These are phyloP conservation scores for Brassica incana DNA, from an alignment of 345 rosid species.

Conservation along the genomic window DNA sequence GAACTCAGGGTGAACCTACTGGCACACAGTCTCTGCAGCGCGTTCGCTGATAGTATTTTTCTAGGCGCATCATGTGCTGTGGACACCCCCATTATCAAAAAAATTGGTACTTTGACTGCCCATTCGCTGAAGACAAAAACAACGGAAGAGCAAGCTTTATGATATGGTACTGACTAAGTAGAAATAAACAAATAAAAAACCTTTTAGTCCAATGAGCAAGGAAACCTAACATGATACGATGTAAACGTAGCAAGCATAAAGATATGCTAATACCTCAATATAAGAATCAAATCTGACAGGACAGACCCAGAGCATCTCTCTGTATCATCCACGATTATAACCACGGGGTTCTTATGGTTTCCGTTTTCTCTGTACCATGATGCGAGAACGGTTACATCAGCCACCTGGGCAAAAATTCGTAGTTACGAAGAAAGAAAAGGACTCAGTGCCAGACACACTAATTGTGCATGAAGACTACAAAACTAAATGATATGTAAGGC, in stretches of 20 bases:
- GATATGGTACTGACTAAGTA: neutral
- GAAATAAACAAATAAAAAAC: neutral
- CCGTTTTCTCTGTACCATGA: constrained; percentile 76
- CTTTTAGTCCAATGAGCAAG: neutral
- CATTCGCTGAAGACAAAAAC: constrained; percentile 64
- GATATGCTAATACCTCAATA: constrained; percentile 58
- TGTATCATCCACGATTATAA: constrained; percentile 72
- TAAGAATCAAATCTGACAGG: constrained; percentile 74
- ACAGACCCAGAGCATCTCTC: constrained; percentile 80
- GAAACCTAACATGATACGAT: neutral
- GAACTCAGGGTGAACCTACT: constrained; percentile 70
- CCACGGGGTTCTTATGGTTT: constrained; percentile 50
- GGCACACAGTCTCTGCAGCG: constrained; percentile 64
- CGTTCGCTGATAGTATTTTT: constrained; percentile 59
- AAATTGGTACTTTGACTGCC: constrained; percentile 76
- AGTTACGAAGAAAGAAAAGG: constrained; percentile 29
- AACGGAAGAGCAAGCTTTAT: constrained; percentile 12
- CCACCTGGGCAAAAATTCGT: constrained; percentile 51
- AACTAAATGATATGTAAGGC: constrained; percentile 10
- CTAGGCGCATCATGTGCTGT: constrained; percentile 75
- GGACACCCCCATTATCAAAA: constrained; percentile 81
- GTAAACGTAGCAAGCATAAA: neutral
- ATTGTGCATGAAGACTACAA: neutral
- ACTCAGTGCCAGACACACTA: neutral
- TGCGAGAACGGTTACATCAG: constrained; percentile 73